These are phyloP conservation scores for Spathaspora hagerdaliae DNA, from an alignment of 805 yeast genomes.

Conservation along the genomic window DNA sequence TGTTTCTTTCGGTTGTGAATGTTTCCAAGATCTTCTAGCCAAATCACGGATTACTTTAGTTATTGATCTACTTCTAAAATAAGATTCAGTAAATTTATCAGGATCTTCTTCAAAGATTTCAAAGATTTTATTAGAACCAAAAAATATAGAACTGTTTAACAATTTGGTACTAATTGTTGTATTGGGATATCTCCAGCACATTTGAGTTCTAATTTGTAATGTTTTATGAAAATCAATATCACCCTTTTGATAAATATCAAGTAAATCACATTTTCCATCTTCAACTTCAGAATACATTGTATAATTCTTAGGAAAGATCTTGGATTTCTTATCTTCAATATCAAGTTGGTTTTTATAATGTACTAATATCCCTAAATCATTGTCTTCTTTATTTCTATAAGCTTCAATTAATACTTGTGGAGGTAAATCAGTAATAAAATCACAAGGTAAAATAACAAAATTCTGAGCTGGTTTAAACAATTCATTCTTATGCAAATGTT, in stretches of 20 bases:
- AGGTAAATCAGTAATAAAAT: slow-evolving; percentile 86
- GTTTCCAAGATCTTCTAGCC: slow-evolving; percentile 91
- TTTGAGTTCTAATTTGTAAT: slow-evolving; percentile 74
- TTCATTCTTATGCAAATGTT: slow-evolving; percentile 41
- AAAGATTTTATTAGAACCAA: slow-evolving; percentile 45
- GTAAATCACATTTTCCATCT: slow-evolving; percentile 37
- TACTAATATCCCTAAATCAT: slow-evolving; percentile 71
- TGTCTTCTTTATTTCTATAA: slow-evolving; percentile 65
- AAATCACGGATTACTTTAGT: slow-evolving; percentile 76
- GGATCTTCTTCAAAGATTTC: slow-evolving; percentile 42
- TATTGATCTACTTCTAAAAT: slow-evolving; percentile 46
- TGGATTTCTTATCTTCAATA: slow-evolving; percentile 66
- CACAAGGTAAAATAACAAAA: slow-evolving; percentile 89
- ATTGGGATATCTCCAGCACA: slow-evolving; percentile 86
- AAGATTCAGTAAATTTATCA: slow-evolving; percentile 30
- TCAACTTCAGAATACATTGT: slow-evolving; percentile 55
- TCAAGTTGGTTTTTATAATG: slow-evolving; percentile 73
- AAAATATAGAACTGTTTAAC: slow-evolving; percentile 64
- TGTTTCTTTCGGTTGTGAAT: slow-evolving; percentile 51
- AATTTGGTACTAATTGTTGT: slow-evolving; percentile 72
- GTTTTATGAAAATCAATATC: slow-evolving; percentile 69
- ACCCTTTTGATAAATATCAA: slow-evolving; percentile 70
- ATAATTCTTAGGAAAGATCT: slow-evolving; percentile 58
- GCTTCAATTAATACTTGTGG: slow-evolving; percentile 85
- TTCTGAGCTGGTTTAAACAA: slow-evolving; percentile 22